A percentile compares a stretch with the other conserved stretches of the same genome.
Evolutionary conservation across 2,329 filamentous ascomycete species (phyloP).

Genomic region (Calonectria naviculata): DNA sequence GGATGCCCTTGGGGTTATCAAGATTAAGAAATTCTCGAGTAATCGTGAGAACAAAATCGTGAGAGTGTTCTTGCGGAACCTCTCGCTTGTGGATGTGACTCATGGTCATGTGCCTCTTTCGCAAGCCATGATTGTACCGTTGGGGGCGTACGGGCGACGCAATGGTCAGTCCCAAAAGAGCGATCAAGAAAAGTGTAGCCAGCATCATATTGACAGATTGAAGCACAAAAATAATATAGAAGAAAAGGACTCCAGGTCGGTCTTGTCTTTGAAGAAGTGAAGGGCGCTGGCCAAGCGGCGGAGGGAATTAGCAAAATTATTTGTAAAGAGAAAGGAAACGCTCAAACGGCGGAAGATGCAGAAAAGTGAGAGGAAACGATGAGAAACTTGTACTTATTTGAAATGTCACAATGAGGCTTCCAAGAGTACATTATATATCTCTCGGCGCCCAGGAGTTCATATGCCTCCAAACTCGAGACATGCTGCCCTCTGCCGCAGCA

Average conservation of each 20-base stretch:
- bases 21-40: conserved; percentile 57
- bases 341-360: neutral
- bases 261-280: neutral
- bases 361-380: neutral
- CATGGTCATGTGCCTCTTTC: neutral
- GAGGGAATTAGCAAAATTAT: neutral
- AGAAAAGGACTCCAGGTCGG: neutral
- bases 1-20: conserved; percentile 63
- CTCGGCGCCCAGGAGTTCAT: neutral
- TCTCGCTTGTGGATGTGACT: conserved; percentile 45
- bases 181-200: neutral
- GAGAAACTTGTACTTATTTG: neutral
- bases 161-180: conserved; percentile 28
- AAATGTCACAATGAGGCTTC: neutral
- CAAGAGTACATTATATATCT: neutral
- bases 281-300: neutral
- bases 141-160: conserved; percentile 26
- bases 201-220: conserved; percentile 32
- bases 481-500: neutral
- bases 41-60: conserved; percentile 59
- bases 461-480: neutral
- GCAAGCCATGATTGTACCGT: neutral
- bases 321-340: neutral
- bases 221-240: neutral
- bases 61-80: conserved; percentile 68